phyloP scores from a whole-genome alignment of 2,329 filamentous ascomycete species.

The Fusarium poae region DNA sequence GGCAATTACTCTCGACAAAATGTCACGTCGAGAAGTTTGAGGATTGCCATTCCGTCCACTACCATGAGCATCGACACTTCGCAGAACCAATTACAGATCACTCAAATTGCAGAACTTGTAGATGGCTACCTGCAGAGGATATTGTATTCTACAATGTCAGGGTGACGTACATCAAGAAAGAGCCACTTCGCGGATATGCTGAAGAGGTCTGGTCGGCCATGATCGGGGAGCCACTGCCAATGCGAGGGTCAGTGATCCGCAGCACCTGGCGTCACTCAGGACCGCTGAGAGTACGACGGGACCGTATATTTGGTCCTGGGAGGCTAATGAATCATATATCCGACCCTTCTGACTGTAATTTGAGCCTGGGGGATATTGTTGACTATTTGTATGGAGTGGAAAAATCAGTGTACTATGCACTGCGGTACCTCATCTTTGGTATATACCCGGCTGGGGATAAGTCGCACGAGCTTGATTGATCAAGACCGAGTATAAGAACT shows the following conservation, averaged over 20 bases:
- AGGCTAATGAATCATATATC: not conserved
- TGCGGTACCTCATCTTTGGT: not conserved
- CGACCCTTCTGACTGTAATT: not conserved
- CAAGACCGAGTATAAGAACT: not conserved
- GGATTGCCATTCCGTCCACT: not conserved
- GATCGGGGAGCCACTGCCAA: not conserved
- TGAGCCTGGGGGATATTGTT: not conserved
- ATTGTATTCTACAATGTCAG: not conserved
- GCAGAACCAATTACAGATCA: not conserved
- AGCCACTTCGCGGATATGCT: not conserved
- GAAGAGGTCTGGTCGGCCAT: conserved; percentile 8
- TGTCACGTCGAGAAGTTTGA: not conserved
- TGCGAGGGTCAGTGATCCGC: not conserved
- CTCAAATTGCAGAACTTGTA: not conserved
- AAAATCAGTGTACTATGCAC: not conserved
- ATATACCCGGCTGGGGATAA: not conserved
- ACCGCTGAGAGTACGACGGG: not conserved
- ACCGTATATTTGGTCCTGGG: not conserved
- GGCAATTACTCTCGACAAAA: conserved; percentile 15
- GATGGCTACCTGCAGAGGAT: not conserved
- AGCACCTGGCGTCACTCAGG: not conserved
- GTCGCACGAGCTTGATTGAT: not conserved
- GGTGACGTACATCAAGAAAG: conserved; percentile 1
- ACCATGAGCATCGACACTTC: conserved; percentile 9
- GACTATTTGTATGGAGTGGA: not conserved